phyloP scores from a whole-genome alignment of 345 rosid species.

The Sonneratia caseolaris region DNA sequence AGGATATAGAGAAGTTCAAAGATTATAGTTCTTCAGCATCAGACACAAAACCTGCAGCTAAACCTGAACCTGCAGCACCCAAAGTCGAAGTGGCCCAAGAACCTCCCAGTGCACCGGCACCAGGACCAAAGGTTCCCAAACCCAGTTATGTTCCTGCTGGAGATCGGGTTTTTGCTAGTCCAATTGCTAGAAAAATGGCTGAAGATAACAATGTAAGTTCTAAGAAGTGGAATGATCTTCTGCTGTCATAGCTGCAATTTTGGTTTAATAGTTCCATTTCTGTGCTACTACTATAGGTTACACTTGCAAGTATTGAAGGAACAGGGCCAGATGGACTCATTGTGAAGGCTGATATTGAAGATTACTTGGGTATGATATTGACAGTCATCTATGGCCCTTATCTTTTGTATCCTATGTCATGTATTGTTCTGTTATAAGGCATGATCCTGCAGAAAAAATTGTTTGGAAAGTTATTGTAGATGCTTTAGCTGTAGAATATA shows the following conservation, averaged over 20 bases:
- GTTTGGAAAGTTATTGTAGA: not conserved
- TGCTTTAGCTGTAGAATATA: not conserved
- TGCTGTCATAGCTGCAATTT: not conserved
- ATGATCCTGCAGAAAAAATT: not conserved
- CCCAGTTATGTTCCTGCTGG: conserved; percentile 36
- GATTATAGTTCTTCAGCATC: conserved; percentile 65
- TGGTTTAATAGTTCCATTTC: not conserved
- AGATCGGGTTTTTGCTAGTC: conserved; percentile 86
- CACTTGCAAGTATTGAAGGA: conserved; percentile 78
- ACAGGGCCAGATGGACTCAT: conserved; percentile 86
- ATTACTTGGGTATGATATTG: conserved; percentile 55
- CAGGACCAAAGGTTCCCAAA: conserved; percentile 40
- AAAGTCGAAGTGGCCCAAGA: conserved; percentile 48
- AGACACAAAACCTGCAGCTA: conserved; percentile 27
- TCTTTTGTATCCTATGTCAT: not conserved
- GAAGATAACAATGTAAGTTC: conserved; percentile 65
- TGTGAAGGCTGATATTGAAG: conserved; percentile 90
- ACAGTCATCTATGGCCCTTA: not conserved
- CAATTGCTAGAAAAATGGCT: conserved; percentile 82
- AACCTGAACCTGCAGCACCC: conserved; percentile 48
- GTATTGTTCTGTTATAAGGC: not conserved
- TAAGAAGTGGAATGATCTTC: not conserved
- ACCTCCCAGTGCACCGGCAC: conserved; percentile 43
- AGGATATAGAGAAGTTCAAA: conserved; percentile 68
- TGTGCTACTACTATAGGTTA: conserved; percentile 32